Conservation (phyloP, 1,284 basidiomycete genomes). For the Tilletiaria anomala region DNA sequence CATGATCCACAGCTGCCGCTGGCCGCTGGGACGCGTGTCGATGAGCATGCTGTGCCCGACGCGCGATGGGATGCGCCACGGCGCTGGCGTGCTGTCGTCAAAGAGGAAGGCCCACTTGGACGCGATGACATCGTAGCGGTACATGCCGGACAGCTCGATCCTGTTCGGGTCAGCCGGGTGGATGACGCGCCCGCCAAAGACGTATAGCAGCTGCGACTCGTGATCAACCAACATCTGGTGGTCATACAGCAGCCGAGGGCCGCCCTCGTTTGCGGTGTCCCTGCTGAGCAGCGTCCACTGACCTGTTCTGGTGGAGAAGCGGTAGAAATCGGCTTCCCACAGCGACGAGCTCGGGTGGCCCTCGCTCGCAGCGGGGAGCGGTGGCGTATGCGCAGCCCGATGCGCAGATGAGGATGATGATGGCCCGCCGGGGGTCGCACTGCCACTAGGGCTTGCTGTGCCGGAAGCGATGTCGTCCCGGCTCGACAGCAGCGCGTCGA, state of each 20-base stretch:
- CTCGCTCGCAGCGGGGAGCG: not conserved
- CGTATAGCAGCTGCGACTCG: constrained; percentile 57
- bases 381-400: not conserved
- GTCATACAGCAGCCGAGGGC: constrained; percentile 61
- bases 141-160: constrained; percentile 37
- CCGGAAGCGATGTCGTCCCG: not conserved
- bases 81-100: constrained; percentile 14
- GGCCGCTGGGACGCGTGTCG: constrained; percentile 18
- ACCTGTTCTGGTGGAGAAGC: constrained; percentile 34
- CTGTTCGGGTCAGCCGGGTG: constrained; percentile 43
- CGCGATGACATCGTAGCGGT: constrained; percentile 32
- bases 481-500: too few relatives aligned
- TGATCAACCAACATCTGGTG: constrained; percentile 66
- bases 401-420: not conserved
- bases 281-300: constrained; percentile 33
- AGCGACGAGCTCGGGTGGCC: not conserved
- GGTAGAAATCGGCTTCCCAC: constrained; percentile 34
- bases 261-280: constrained; percentile 45
- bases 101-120: constrained; percentile 32
- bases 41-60: constrained; percentile 39
- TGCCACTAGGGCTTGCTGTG: not conserved
- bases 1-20: constrained; percentile 35
- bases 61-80: constrained; percentile 13
- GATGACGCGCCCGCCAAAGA: constrained; percentile 61
- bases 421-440: not conserved